A percentile compares a stretch with the other conserved stretches of the same genome.
phyloP scores from a whole-genome alignment of 345 rosid genomes.

The Syzygium jambos region DNA sequence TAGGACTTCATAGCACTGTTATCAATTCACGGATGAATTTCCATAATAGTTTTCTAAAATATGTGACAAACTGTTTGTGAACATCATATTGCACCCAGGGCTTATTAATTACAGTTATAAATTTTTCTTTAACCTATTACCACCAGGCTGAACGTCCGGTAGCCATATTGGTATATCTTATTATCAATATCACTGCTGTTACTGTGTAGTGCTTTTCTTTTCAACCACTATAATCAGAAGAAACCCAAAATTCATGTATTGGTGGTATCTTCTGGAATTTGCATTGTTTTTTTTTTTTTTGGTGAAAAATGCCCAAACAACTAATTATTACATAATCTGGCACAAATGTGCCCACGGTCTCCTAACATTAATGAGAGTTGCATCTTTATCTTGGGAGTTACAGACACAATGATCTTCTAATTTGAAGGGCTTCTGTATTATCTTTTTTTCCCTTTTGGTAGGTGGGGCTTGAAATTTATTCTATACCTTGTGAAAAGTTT shows the following conservation, averaged over 20 bases:
- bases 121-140: not conserved
- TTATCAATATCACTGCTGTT: not conserved
- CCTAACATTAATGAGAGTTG: not conserved
- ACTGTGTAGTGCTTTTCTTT: not conserved
- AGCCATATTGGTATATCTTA: not conserved
- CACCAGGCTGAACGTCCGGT: not conserved
- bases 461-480: not conserved
- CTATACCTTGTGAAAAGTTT: not conserved
- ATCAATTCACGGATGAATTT: not conserved
- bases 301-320: not conserved
- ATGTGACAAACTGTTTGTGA: not conserved
- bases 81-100: not conserved
- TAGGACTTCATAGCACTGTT: not conserved
- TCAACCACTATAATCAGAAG: not conserved
- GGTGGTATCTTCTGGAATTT: not conserved
- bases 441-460: not conserved
- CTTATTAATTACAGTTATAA: not conserved
- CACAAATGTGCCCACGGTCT: not conserved
- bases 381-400: not conserved
- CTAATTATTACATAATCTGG: not conserved
- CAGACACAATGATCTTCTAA: not conserved
- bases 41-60: not conserved
- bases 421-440: not conserved
- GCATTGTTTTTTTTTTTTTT: not conserved
- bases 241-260: not conserved